Evolutionary conservation across 2,329 filamentous ascomycete genomes (phyloP).

Genomic region (Cytospora chrysosperma): DNA sequence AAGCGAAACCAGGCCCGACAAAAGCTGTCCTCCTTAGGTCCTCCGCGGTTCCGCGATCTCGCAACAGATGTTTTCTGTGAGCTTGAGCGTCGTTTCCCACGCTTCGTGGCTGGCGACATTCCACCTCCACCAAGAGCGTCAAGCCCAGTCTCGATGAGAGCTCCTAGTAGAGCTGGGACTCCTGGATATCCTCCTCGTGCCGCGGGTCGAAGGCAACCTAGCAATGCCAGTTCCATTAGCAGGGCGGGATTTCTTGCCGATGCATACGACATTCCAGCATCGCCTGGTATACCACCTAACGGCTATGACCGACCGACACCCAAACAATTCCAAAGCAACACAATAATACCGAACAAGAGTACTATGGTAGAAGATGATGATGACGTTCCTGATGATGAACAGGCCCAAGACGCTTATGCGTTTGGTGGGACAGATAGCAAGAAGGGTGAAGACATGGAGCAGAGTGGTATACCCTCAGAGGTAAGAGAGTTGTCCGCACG

Average conservation of each 20-base stretch:
- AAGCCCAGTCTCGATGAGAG: conserved; percentile 67
- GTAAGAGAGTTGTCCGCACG: conserved; percentile 30
- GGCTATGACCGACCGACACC: conserved; percentile 75
- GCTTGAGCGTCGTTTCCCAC: conserved; percentile 83
- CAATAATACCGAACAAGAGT: conserved; percentile 95
- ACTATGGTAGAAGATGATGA: conserved; percentile 97
- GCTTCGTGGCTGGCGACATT: conserved; percentile 70
- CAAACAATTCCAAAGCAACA: conserved; percentile 92
- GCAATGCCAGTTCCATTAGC: conserved; percentile 62
- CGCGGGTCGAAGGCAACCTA: conserved; percentile 55
- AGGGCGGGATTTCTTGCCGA: conserved; percentile 36
- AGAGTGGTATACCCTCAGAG: conserved; percentile 39
- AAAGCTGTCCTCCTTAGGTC: conserved; percentile 85
- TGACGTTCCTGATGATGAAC: conserved; percentile 60
- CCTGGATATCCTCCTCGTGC: conserved; percentile 54
- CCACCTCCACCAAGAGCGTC: conserved; percentile 52
- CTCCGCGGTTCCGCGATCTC: conserved; percentile 83
- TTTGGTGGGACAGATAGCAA: conserved; percentile 7
- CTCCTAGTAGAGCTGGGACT: conserved; percentile 60
- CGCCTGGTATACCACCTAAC: conserved; percentile 57
- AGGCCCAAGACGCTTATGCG: conserved; percentile 60
- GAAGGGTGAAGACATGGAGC: conserved; percentile 25
- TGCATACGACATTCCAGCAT: conserved; percentile 57
- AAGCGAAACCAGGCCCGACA: conserved; percentile 98
- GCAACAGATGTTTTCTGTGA: conserved; percentile 97